Evolutionary conservation across 2,329 filamentous ascomycete genomes (phyloP).

Genomic region (Furcasterigmium sp.): DNA sequence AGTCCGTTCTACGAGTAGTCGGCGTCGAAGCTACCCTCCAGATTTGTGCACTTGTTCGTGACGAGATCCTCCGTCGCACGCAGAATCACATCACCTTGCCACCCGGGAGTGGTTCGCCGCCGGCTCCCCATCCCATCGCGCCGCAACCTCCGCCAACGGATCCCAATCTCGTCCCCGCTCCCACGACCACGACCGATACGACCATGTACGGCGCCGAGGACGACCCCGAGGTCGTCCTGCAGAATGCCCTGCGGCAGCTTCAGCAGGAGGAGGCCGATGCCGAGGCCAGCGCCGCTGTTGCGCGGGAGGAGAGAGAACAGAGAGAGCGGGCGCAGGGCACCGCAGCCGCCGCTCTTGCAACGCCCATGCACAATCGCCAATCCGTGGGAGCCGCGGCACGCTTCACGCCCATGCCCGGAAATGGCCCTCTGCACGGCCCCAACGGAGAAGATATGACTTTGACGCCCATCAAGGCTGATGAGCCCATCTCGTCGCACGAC

Average conservation of each 20-base stretch:
- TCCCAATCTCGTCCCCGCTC: conserved; percentile 9
- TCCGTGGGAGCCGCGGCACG: conserved; percentile 8
- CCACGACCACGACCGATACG: conserved; percentile 47
- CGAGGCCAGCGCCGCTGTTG: conserved; percentile 50
- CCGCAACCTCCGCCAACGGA: conserved; percentile 5
- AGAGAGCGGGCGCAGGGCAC: conserved; percentile 23
- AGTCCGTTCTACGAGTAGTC: conserved; percentile 49
- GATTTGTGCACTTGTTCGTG: conserved; percentile 51
- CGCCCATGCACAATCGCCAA: conserved; percentile 14
- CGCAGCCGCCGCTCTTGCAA: conserved; percentile 18
- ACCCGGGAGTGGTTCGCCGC: background rate
- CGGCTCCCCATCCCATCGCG: background rate
- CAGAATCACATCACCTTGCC: background rate
- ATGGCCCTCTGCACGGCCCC: conserved; percentile 13
- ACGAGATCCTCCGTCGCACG: conserved; percentile 45
- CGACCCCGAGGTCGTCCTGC: conserved; percentile 52
- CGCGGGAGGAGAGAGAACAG: conserved; percentile 47
- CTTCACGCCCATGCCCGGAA: conserved; percentile 7
- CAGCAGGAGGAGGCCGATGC: conserved; percentile 55
- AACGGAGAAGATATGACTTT: conserved; percentile 39
- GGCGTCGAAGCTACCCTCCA: conserved; percentile 49
- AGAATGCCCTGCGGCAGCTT: conserved; percentile 53
- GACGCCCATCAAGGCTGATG: conserved; percentile 49
- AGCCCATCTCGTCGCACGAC: conserved; percentile 39
- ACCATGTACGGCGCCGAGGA: conserved; percentile 41